Evolutionary conservation across 306 rosid species (phyloP), one percentile per base, ranked within the genome.

Genomic region (Lotus japonicus): DNA sequence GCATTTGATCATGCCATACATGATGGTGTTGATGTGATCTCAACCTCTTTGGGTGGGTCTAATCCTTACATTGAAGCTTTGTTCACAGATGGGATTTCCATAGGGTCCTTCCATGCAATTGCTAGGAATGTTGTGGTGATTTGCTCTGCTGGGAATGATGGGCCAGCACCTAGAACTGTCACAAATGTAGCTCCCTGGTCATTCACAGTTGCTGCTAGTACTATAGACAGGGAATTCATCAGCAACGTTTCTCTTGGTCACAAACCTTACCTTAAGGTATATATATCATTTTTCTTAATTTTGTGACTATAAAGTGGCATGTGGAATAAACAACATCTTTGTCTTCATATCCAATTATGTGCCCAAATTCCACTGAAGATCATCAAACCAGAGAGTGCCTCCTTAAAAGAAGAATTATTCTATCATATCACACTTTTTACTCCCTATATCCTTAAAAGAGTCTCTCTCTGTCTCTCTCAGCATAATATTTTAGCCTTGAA

Each of bases 1-100:
- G 97, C 76, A 11, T 76, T 89, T 23, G 94, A 89, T 10, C 55
- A 84, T 43, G 96, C 96, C 12, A 85, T 85, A 14, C 1, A 55
- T 14, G 96, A 89, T 35, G 85, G 94, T 13, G 96, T 83, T 53
- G 88, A 87, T 58, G 82, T 89, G 26, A 58, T 87, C 26, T 87
- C 92, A 0, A 50, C 67, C 11, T 87, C 96, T 10, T 0, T 87
- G 0, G 96, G 94, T 12, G 83, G 66, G 0, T 17, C 19, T 13
- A 9, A 42, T 8, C 62, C 39, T 5, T 44, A 45, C 3, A 0
- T 68, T 0, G 21, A 5, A 0, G 84, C 83, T 1, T 72, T 77
- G 66, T 80, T 58, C 2, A n/a, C 72, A 0, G 84, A 83, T 66
- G 80, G 75, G 6, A 45, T 72, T 5, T 58, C 89, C 0, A 85